Evolutionary conservation across 1,139 yeast species (phyloP), one percentile per base, ranked within the genome.

Genomic region (Suhomyces bolitotheri): DNA sequence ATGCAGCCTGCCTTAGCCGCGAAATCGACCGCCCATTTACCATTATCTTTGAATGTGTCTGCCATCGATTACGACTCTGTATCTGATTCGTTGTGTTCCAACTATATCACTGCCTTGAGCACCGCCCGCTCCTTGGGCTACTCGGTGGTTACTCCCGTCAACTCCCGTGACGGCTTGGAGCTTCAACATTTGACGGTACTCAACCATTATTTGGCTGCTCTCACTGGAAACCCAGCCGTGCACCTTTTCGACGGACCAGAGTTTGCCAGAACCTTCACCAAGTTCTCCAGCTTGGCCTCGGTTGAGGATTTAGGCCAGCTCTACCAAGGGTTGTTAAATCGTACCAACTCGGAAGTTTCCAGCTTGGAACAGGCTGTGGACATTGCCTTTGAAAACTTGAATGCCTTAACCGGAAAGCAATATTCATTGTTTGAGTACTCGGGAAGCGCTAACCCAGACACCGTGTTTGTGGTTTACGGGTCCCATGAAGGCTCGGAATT

Each of bases 191-290:
- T 82, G 46, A 60, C 95, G 19, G 62, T 86, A 29, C 69, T 87
- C 52, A 74, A 90, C 40, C 71, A 82, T 31, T 82, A 76, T 39
- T 64, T 85, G 49, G 80, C 94, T 12, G 49, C 60, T 3, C 53
- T 61, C 40, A 67, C 77, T 25, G 71, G 78, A 22, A 60, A 66
- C 26, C 87, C 92, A 4, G 71, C 83, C 14, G 59, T 87, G 38
- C 81, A 83, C 59, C 69, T 86, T 46, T 85, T 82, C 56, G 97
- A 89, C 54, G 97, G 97, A 28, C 70, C 86, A 11, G 75, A 80
- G 35, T 81, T 79, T 43, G 59, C 80, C 34, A 79, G 77, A 49
- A 74, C 80, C 44, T 75, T 73, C 49, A 64, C 76, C 44, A 75
- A 73, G 47, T 70, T 72, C 43, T 53, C 62, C 9, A 64, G 67